These are phyloP conservation scores for Cadophora malorum DNA, from an alignment of 2,329 filamentous ascomycete species.

Conservation along the genomic window DNA sequence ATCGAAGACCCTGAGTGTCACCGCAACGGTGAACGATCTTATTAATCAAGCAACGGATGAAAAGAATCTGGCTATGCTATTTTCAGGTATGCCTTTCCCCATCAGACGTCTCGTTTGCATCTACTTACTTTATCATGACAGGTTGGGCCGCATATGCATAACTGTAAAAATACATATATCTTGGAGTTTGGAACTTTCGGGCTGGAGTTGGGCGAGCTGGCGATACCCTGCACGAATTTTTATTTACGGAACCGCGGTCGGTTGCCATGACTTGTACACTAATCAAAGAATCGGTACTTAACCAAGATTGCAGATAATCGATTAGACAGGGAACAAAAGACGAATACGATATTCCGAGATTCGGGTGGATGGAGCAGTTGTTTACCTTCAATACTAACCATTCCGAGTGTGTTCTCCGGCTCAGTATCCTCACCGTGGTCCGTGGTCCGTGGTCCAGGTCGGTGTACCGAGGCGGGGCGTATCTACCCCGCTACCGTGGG, in stretches of 20 bases:
- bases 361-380: neutral
- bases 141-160: slow-evolving; percentile 59
- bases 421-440: neutral
- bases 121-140: slow-evolving; percentile 36
- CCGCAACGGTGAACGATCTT: slow-evolving; percentile 93
- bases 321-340: neutral
- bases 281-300: slow-evolving; percentile 6
- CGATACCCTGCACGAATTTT: slow-evolving; percentile 13
- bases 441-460: neutral
- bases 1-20: slow-evolving; percentile 90
- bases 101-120: neutral
- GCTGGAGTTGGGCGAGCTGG: slow-evolving; percentile 12
- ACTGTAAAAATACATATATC: slow-evolving; percentile 15
- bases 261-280: slow-evolving; percentile 10
- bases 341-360: slow-evolving; percentile 3
- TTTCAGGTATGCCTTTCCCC: slow-evolving; percentile 56
- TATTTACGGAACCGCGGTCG: neutral
- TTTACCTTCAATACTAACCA: slow-evolving; percentile 10
- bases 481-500: slow-evolving; percentile 13
- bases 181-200: neutral
- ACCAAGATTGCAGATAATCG: neutral
- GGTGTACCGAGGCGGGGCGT: neutral
- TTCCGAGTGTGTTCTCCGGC: slow-evolving; percentile 16
- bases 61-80: slow-evolving; percentile 88
- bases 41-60: slow-evolving; percentile 97